A percentile compares a stretch with the other conserved stretches of the same genome.
Conservation (phyloP, 1,284 basidiomycete genomes). For the Cutaneotrichosporon curvatum region DNA sequence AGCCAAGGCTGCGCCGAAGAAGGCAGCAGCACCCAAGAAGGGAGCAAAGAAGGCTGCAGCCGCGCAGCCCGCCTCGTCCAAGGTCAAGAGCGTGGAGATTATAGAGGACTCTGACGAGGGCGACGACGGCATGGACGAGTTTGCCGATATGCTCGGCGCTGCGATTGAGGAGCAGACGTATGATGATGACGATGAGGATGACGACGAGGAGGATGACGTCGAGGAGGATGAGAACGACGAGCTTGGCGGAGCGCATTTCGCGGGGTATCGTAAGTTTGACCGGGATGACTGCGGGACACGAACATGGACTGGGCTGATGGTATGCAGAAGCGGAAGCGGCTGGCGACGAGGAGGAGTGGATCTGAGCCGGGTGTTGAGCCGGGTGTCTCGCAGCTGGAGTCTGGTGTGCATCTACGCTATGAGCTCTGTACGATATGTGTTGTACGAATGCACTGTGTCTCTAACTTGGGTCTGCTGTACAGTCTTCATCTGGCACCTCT, state of each 20-base stretch:
- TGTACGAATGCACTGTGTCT: too few relatives aligned
- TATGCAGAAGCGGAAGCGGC: background rate
- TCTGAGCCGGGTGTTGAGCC: too few relatives aligned
- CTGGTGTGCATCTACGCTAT: too few relatives aligned
- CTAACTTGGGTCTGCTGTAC: too few relatives aligned
- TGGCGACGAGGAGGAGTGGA: constrained; percentile 16
- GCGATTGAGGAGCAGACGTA: constrained; percentile 24
- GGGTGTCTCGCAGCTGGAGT: too few relatives aligned
- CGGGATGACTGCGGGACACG: too few relatives aligned
- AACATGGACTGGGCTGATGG: background rate
- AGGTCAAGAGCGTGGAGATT: constrained; percentile 37
- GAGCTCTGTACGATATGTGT: too few relatives aligned
- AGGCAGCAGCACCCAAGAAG: background rate
- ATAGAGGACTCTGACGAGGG: constrained; percentile 42
- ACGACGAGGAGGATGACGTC: constrained; percentile 27
- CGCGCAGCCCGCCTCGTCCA: constrained; percentile 12
- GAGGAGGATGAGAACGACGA: constrained; percentile 33
- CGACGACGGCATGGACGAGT: constrained; percentile 35
- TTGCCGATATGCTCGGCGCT: constrained; percentile 35
- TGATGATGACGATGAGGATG: constrained; percentile 17
- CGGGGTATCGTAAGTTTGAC: constrained; percentile 1
- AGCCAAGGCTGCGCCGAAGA: constrained; percentile 3
- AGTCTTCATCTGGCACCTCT: too few relatives aligned
- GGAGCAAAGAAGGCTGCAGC: constrained; percentile 3
- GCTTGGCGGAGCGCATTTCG: constrained; percentile 30